phyloP scores from a whole-genome alignment of 306 rosid species.

The Cucurbita maxima region DNA sequence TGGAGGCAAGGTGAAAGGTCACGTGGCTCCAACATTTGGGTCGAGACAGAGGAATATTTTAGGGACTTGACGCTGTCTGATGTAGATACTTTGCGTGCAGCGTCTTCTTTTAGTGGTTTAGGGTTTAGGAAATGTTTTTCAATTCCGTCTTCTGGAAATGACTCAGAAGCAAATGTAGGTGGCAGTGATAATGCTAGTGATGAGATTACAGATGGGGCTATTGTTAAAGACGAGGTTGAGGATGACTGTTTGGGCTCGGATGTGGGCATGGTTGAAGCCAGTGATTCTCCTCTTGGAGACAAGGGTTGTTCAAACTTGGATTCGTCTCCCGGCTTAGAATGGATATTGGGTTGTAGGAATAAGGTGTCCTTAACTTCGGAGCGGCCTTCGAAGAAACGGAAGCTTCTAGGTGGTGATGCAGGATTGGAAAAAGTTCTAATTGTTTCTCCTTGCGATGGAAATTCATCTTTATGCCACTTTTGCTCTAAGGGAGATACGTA shows the following conservation, averaged over 20 bases:
- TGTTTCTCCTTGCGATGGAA: conserved; percentile 44
- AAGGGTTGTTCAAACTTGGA: conserved; percentile 11
- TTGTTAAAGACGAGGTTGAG: conserved; percentile 16
- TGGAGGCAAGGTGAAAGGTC: conserved; percentile 37
- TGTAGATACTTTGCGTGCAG: conserved; percentile 40
- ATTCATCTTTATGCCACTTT: conserved; percentile 51
- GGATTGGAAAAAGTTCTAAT: conserved; percentile 62
- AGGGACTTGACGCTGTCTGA: conserved; percentile 55
- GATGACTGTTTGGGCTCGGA: conserved; percentile 15
- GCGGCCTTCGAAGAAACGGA: conserved; percentile 86
- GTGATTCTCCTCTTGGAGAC: conserved; percentile 18
- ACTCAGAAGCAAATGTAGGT: conserved; percentile 12
- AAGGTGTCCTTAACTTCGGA: conserved; percentile 53
- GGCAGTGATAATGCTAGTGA: conserved; percentile 4
- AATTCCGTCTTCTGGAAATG: conserved; percentile 31
- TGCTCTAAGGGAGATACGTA: conserved; percentile 42
- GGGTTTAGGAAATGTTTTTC: conserved; percentile 30
- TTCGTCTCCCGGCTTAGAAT: conserved; percentile 33
- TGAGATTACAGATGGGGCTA: conserved; percentile 1
- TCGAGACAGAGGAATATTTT: conserved; percentile 61
- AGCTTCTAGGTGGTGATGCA: conserved; percentile 68
- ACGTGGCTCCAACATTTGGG: conserved; percentile 46
- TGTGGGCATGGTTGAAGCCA: conserved; percentile 20
- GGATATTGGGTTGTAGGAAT: conserved; percentile 78
- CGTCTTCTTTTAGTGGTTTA: conserved; percentile 27